Evolutionary conservation across 176 grass and related monocot genomes (phyloP).

Genomic region (Raddia guianensis): DNA sequence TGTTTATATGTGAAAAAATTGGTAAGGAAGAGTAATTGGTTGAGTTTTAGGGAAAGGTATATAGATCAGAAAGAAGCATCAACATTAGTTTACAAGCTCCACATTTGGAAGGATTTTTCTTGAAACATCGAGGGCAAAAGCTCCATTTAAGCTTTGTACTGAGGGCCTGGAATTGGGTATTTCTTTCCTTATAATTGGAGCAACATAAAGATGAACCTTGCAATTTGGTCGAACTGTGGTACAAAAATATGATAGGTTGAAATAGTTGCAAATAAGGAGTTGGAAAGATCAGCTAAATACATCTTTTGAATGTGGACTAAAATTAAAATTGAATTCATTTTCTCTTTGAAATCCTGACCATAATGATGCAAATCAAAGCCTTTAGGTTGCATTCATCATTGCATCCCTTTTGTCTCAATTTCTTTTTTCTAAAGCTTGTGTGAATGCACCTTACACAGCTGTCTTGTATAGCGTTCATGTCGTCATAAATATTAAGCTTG

Average conservation of each 20-base stretch:
- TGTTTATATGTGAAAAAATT: conserved; percentile 23
- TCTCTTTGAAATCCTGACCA: background rate
- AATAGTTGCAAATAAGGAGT: background rate
- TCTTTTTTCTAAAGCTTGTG: background rate
- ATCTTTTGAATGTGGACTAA: background rate
- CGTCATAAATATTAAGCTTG: background rate
- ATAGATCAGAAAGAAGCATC: background rate
- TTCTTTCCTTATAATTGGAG: conserved; percentile 6
- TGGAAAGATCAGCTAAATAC: background rate
- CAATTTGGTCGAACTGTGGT: background rate
- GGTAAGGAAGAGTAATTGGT: background rate
- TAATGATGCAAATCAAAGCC: background rate
- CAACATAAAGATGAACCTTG: background rate
- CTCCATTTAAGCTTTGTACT: conserved; percentile 9
- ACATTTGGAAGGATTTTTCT: conserved; percentile 8
- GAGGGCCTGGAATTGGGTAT: background rate
- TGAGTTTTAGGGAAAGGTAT: conserved; percentile 19
- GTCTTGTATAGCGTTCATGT: background rate
- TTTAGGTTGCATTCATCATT: background rate
- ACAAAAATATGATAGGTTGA: background rate
- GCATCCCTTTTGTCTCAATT: background rate
- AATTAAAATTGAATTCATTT: background rate
- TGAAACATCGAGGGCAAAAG: background rate
- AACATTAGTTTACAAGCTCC: background rate
- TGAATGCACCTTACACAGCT: background rate